Percentiles rank a stretch among this genome's conserved stretches.
These are phyloP conservation scores for Boletus vermiculosoides DNA, from an alignment of 768 basidiomycete genomes.

Conservation along the genomic window DNA sequence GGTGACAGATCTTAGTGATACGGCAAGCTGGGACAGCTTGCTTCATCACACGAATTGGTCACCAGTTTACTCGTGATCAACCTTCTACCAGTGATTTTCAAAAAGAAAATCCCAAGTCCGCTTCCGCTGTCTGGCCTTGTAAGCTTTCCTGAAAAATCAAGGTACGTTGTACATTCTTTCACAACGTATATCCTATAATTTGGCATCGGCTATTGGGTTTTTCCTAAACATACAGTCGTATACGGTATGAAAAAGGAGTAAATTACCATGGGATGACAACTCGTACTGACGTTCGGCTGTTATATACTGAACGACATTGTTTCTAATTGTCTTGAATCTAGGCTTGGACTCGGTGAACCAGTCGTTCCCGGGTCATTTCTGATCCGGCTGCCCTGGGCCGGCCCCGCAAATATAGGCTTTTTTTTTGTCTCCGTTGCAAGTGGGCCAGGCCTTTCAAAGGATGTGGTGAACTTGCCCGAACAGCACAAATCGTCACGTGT, in stretches of 20 bases:
- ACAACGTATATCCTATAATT: not conserved
- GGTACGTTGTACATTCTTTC: not conserved
- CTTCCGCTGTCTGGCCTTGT: not conserved
- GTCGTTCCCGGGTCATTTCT: not conserved
- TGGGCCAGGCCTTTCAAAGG: not conserved
- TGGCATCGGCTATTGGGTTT: not conserved
- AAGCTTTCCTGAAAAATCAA: not conserved
- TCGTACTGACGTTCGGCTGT: not conserved
- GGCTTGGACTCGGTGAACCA: not conserved
- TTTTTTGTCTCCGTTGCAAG: not conserved
- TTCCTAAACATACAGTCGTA: not conserved
- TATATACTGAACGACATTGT: not conserved
- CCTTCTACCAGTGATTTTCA: not conserved
- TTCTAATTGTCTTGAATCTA: not conserved
- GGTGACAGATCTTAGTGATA: not conserved
- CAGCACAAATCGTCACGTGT: not conserved
- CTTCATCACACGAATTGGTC: not conserved
- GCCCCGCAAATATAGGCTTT: not conserved
- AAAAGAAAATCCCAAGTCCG: not conserved
- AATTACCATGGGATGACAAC: not conserved
- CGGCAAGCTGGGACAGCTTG: not conserved
- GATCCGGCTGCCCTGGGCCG: not conserved
- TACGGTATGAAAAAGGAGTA: not conserved
- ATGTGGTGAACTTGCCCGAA: not conserved
- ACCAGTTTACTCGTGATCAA: not conserved